Conservation (phyloP, 805 yeast species). For the Teunomyces stri region DNA sequence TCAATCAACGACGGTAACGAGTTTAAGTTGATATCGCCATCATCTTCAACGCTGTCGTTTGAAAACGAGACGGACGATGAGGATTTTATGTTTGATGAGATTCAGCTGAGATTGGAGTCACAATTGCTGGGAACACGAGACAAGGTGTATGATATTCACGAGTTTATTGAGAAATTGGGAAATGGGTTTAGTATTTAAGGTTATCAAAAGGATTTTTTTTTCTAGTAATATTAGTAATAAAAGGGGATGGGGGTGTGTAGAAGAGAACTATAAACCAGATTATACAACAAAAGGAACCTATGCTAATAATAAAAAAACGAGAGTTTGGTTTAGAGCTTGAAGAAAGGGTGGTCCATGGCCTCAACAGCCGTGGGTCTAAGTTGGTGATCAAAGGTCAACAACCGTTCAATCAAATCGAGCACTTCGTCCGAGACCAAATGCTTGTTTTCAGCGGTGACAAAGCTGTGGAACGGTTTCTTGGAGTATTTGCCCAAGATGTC, state of each 20-base stretch:
- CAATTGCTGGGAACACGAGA: conserved; percentile 22
- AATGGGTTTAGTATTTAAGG: conserved; percentile 16
- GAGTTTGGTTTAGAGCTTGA: conserved; percentile 15
- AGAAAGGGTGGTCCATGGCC: conserved; percentile 69
- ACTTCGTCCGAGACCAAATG: conserved; percentile 65
- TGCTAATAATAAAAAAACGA: background rate
- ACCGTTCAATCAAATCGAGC: conserved; percentile 75
- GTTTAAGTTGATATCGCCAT: conserved; percentile 7
- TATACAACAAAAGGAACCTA: background rate
- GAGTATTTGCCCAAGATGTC: conserved; percentile 67
- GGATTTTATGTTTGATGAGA: conserved; percentile 22
- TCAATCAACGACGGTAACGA: conserved; percentile 8
- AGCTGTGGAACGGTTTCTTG: conserved; percentile 82
- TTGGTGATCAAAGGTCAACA: conserved; percentile 84
- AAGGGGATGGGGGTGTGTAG: background rate
- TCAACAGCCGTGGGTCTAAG: conserved; percentile 85
- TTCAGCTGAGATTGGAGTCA: conserved; percentile 19
- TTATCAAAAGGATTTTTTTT: background rate
- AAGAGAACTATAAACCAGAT: background rate
- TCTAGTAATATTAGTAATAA: conserved; percentile 1
- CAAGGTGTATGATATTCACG: conserved; percentile 23
- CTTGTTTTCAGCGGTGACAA: conserved; percentile 67
- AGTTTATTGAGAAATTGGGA: conserved; percentile 22
- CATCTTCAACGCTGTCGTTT: conserved; percentile 8
- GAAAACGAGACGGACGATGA: conserved; percentile 17